phyloP scores from a whole-genome alignment of 257 asterid species.

The Parsonsia alboflavescens region DNA sequence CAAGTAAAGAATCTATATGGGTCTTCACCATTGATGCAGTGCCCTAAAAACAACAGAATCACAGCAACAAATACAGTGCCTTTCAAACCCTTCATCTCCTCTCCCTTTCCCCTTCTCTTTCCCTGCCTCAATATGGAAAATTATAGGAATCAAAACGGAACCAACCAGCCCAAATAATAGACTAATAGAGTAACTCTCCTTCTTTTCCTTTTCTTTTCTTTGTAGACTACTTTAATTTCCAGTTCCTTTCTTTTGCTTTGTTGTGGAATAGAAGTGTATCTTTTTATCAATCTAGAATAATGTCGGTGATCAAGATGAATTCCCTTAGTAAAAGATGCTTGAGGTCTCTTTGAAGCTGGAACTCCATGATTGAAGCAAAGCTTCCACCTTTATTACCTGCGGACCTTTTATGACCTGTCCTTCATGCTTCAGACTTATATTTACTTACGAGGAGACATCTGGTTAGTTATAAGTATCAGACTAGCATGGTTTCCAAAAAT shows the following conservation, averaged over 20 bases:
- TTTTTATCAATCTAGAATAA: neutral
- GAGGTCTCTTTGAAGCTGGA: neutral
- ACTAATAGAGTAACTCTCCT: neutral
- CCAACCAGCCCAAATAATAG: neutral
- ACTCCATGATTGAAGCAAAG: neutral
- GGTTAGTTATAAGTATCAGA: too few species aligned
- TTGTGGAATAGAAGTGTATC: neutral
- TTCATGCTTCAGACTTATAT: neutral
- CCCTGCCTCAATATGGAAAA: neutral
- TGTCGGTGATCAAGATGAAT: slow-evolving; percentile 7
- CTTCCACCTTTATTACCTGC: neutral
- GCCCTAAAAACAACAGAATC: neutral
- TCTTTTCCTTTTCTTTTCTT: neutral
- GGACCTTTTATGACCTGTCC: neutral
- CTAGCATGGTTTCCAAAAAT: too few species aligned
- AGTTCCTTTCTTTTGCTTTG: slow-evolving; percentile 1
- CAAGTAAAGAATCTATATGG: slow-evolving; percentile 28
- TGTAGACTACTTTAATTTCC: slow-evolving; percentile 1
- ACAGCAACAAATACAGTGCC: neutral
- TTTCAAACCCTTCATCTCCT: slow-evolving; percentile 3
- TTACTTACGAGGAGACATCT: too few species aligned
- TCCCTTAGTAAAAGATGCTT: neutral
- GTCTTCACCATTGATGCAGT: slow-evolving; percentile 17
- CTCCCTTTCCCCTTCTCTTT: neutral
- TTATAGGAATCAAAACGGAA: neutral